A percentile compares a stretch with the other conserved stretches of the same genome.
Conservation (phyloP, 2,329 filamentous ascomycete genomes). For the Fusarium duplospermum region DNA sequence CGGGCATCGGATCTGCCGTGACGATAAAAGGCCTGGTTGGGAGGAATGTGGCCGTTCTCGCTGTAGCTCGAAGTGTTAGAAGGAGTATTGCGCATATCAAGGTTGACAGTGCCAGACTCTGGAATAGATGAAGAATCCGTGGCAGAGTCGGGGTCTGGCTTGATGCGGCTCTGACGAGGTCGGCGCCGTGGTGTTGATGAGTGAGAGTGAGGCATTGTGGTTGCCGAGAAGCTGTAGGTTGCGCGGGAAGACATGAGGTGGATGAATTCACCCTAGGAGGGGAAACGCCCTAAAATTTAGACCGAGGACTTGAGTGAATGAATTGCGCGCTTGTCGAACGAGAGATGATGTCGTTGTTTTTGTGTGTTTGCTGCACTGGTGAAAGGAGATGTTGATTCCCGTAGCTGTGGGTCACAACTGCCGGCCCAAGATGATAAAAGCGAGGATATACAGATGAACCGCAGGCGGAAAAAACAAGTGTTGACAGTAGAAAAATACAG, state of each 20-base stretch:
- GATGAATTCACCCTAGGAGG: slow-evolving; percentile 3
- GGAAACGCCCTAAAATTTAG: background rate
- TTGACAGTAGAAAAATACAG: background rate
- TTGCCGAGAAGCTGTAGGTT: slow-evolving; percentile 17
- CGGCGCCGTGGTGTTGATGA: slow-evolving; percentile 33
- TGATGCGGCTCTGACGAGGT: slow-evolving; percentile 38
- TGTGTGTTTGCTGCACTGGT: slow-evolving; percentile 9
- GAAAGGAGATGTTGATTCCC: background rate
- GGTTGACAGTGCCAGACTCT: slow-evolving; percentile 27
- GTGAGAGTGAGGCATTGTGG: slow-evolving; percentile 30
- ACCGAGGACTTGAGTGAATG: background rate
- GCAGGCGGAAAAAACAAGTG: background rate
- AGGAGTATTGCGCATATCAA: slow-evolving; percentile 12
- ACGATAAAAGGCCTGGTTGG: slow-evolving; percentile 42
- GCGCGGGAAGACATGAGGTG: slow-evolving; percentile 24
- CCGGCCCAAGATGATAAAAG: background rate
- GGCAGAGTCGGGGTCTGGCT: slow-evolving; percentile 42
- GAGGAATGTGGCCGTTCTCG: slow-evolving; percentile 19
- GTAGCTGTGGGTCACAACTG: background rate
- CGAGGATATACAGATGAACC: background rate
- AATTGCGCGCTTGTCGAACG: background rate
- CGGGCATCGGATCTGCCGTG: slow-evolving; percentile 53
- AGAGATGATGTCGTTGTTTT: slow-evolving; percentile 5
- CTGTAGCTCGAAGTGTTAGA: slow-evolving; percentile 37
- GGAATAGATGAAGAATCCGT: slow-evolving; percentile 16